Conservation (phyloP, 2,329 filamentous ascomycete genomes). For the Colletotrichum viniferum region DNA sequence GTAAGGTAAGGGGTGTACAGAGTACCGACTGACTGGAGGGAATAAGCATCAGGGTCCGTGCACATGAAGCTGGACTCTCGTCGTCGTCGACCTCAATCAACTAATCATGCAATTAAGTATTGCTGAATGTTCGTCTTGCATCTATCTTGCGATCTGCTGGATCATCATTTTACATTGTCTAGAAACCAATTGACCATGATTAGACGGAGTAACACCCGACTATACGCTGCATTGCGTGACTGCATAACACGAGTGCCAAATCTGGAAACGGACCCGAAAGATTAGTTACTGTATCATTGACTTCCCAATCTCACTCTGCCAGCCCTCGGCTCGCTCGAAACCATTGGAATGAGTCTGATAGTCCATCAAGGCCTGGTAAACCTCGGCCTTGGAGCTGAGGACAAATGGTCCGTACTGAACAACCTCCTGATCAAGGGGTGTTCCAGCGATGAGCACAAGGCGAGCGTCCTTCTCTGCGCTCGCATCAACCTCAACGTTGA, state of each 20-base stretch:
- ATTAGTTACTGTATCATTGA: conserved; percentile 56
- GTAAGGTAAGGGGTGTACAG: too few relatives aligned
- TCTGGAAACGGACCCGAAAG: neutral
- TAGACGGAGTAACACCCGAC: neutral
- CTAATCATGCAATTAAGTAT: neutral
- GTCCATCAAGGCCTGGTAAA: conserved; percentile 78
- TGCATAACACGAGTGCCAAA: neutral
- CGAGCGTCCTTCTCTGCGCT: conserved; percentile 63
- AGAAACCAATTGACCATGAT: neutral
- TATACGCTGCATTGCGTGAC: neutral
- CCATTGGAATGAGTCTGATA: conserved; percentile 76
- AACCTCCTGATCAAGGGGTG: conserved; percentile 79
- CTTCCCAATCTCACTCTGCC: conserved; percentile 89
- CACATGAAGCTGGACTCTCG: neutral
- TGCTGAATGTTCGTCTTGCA: neutral
- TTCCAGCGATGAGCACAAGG: conserved; percentile 77
- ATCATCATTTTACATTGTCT: neutral
- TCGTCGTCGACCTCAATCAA: neutral
- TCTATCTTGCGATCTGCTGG: neutral
- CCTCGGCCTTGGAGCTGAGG: conserved; percentile 72
- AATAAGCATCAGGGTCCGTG: neutral
- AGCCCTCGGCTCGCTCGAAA: conserved; percentile 79
- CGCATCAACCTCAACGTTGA: conserved; percentile 72
- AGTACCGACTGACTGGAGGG: too few relatives aligned
- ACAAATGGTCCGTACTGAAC: conserved; percentile 89